A percentile compares a stretch with the other conserved stretches of the same genome.
Conservation (phyloP, 1,284 basidiomycete genomes). For the Ceratobasidium sp. region DNA sequence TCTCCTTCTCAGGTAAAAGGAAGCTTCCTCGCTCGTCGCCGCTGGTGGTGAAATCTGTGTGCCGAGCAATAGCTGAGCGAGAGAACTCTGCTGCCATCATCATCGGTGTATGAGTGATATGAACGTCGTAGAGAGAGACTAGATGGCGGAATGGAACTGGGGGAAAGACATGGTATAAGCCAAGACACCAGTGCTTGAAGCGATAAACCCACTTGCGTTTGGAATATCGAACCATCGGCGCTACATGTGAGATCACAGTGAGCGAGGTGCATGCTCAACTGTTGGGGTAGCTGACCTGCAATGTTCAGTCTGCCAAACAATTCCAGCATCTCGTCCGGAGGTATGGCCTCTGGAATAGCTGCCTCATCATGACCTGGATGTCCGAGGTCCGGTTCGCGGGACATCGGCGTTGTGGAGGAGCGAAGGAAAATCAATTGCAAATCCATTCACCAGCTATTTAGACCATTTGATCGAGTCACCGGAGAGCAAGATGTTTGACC, state of each 20-base stretch:
- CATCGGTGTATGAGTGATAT: slow-evolving; percentile 67
- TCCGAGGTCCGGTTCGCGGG: not conserved
- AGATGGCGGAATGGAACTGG: slow-evolving; percentile 61
- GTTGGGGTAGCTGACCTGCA: slow-evolving; percentile 47
- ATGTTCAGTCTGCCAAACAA: slow-evolving; percentile 55
- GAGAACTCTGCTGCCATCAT: slow-evolving; percentile 63
- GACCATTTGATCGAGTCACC: not conserved
- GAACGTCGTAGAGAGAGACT: slow-evolving; percentile 60
- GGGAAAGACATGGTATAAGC: not conserved
- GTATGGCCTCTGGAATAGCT: slow-evolving; percentile 44
- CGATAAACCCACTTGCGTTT: slow-evolving; percentile 50
- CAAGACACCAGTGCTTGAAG: not conserved
- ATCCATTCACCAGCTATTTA: not conserved
- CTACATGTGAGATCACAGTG: slow-evolving; percentile 42
- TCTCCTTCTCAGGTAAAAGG: slow-evolving; percentile 49
- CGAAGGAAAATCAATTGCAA: not conserved
- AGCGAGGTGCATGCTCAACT: not conserved
- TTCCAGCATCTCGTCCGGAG: slow-evolving; percentile 53
- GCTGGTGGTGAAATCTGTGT: slow-evolving; percentile 60
- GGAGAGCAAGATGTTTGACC: slow-evolving; percentile 3
- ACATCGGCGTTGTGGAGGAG: not conserved
- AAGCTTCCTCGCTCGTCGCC: slow-evolving; percentile 59
- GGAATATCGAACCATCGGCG: slow-evolving; percentile 62
- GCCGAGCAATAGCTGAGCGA: slow-evolving; percentile 57
- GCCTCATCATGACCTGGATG: not conserved